Base-by-base conservation (phyloP, 148 eudicot genomes). In the Tetragonia tetragonoides region DNA sequence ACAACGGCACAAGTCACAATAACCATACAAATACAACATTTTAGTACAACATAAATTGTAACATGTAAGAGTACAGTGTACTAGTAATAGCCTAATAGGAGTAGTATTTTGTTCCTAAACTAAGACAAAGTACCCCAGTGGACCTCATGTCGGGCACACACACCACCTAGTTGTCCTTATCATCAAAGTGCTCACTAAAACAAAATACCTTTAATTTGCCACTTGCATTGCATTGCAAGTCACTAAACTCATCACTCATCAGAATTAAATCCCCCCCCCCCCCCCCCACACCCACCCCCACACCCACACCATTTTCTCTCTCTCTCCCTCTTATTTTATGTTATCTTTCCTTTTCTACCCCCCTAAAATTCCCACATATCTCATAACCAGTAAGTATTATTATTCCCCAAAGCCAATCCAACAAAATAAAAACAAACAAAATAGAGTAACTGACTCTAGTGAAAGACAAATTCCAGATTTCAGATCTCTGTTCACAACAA, bases 131-230 rank as follows among this genome's bases (percentile, higher is more conserved):
- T 16, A 53, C 59, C 59, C 0, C 61, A 60, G 34, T 60, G n/a
- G 64, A 57, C 21, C 64, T 5, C 17, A 1, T 21, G 62, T 5
- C n/a, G 10, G 23, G 21, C 61, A 57, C 61, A 57, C 21, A 57
- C 4, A 57, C 53, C 72, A 40, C 66, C 63, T n/a, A 76, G 2
- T 63, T 53, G 83, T 81, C 83, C 49, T 76, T 71, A 71, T 81
- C 77, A 81, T 81, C 83, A 71, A 81, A 76, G 83, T 81, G 83
- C 80, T 76, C 76, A 69, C 68, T n/a, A 21, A 39, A 61, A 47
- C 70, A 70, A 65, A 11, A 67, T 14, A 17, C 46, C 38, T 24
- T 34, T 6, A 17, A 2, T 53, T 71, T 47, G 20, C 66, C 66
- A 80, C 66, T 79, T 79, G 72, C 77, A 66, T 24, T 59, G 34